Percentiles rank a stretch among this genome's conserved stretches.
phyloP scores from a whole-genome alignment of 768 basidiomycete genomes.

The Amyloporia xantha region DNA sequence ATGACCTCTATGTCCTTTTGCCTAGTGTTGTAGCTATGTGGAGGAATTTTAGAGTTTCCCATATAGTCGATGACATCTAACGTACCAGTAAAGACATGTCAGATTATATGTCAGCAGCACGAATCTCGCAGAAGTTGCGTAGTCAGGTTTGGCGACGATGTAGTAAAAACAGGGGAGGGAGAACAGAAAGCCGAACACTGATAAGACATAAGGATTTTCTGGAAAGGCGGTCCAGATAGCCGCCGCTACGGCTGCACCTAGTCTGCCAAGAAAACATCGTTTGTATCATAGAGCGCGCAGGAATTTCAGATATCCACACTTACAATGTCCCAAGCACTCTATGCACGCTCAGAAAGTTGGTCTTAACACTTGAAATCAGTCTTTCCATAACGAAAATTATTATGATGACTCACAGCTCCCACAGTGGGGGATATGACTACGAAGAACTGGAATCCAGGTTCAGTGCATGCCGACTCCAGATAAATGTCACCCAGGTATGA shows the following conservation, averaged over 20 bases:
- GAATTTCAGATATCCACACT: conserved; percentile 19
- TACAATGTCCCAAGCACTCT: conserved; percentile 84
- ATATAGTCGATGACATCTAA: background rate
- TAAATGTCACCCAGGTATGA: conserved; percentile 6
- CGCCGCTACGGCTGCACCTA: conserved; percentile 75
- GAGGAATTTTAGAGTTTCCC: background rate
- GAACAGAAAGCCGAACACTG: conserved; percentile 82
- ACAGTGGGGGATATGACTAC: conserved; percentile 90
- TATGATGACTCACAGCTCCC: conserved; percentile 67
- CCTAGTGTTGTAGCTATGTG: conserved; percentile 70
- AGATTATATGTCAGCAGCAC: conserved; percentile 86
- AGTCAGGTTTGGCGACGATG: conserved; percentile 72
- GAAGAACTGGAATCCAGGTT: conserved; percentile 50
- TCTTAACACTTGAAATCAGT: conserved; percentile 36
- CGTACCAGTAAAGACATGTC: conserved; percentile 52
- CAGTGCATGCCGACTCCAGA: background rate
- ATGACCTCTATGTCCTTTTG: conserved; percentile 54
- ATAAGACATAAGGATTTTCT: conserved; percentile 64
- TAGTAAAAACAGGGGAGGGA: conserved; percentile 93
- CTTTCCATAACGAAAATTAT: conserved; percentile 6
- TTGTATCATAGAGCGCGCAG: too few relatives aligned
- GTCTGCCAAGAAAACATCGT: conserved; percentile 31
- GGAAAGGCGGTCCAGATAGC: conserved; percentile 68
- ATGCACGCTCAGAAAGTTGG: conserved; percentile 79
- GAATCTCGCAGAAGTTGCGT: conserved; percentile 71